Conservation (phyloP, 345 rosid genomes). For the Pistacia atlantica region DNA sequence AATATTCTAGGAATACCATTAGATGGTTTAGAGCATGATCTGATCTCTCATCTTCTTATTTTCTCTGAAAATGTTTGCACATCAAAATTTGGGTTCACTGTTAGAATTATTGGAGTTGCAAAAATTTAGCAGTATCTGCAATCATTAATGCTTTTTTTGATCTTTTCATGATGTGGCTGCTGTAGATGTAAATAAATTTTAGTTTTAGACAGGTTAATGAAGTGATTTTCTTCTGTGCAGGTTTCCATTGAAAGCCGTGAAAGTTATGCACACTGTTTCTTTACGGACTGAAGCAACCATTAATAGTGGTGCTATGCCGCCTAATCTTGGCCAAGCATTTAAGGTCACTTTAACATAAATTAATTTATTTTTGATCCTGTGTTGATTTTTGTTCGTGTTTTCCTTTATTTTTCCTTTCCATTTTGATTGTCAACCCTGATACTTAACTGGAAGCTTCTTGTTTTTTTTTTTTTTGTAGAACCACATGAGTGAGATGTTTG, state of each 20-base stretch:
- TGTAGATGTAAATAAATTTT: neutral
- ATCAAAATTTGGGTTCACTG: neutral
- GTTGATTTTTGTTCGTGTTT: neutral
- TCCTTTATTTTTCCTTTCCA: neutral
- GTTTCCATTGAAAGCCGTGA: constrained; percentile 93
- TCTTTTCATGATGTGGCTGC: neutral
- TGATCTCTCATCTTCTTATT: neutral
- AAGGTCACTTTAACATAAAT: constrained; percentile 42
- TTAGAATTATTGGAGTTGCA: neutral
- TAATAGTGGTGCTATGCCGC: constrained; percentile 71
- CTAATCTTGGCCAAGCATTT: constrained; percentile 90
- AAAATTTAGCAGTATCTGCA: neutral
- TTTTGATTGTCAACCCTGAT: constrained; percentile 13
- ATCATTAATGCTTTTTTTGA: neutral
- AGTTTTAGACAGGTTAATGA: neutral
- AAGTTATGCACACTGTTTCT: constrained; percentile 98
- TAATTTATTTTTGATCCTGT: neutral
- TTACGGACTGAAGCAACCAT: constrained; percentile 93
- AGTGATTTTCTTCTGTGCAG: constrained; percentile 36
- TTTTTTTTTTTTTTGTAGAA: constrained; percentile 49
- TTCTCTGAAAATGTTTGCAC: neutral
- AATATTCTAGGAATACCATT: neutral
- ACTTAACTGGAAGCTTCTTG: constrained; percentile 20
- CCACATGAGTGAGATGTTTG: constrained; percentile 99
- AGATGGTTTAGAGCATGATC: neutral